These are phyloP conservation scores for Mycosphaerella sp. DNA, from an alignment of 2,329 filamentous ascomycete genomes.

Conservation along the genomic window DNA sequence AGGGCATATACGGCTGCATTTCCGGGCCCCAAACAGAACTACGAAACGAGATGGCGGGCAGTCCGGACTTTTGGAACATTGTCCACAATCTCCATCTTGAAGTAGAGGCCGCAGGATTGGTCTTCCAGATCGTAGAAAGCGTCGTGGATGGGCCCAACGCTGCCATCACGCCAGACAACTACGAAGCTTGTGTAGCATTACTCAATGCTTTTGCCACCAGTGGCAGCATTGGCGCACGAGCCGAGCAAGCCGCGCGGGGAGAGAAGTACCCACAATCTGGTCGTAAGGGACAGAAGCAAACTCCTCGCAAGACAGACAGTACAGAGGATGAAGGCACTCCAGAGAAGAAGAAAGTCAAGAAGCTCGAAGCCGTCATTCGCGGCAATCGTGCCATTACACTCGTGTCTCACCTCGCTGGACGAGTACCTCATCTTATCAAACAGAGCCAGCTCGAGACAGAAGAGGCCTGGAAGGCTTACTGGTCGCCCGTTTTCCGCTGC, in stretches of 20 bases:
- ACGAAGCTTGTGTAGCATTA: conserved; percentile 76
- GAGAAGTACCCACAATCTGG: conserved; percentile 47
- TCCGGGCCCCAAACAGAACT: conserved; percentile 64
- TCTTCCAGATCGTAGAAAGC: conserved; percentile 81
- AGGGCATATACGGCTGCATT: conserved; percentile 74
- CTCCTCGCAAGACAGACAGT: conserved; percentile 18
- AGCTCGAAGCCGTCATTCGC: conserved; percentile 66
- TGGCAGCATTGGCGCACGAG: conserved; percentile 63
- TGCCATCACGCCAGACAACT: conserved; percentile 90
- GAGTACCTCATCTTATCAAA: conserved; percentile 80
- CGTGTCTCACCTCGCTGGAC: conserved; percentile 72
- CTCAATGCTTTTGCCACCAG: conserved; percentile 86
- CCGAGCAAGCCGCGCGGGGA: conserved; percentile 52
- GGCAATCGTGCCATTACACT: conserved; percentile 75
- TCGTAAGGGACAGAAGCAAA: conserved; percentile 34
- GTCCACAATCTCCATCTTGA: conserved; percentile 61
- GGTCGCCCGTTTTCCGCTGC: conserved; percentile 88
- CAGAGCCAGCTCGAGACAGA: conserved; percentile 76
- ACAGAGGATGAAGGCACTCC: conserved; percentile 20
- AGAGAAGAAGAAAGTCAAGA: conserved; percentile 41
- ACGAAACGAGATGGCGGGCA: conserved; percentile 88
- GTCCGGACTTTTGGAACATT: conserved; percentile 94
- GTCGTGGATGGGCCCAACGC: conserved; percentile 67
- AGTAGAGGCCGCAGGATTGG: conserved; percentile 64
- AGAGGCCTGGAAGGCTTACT: conserved; percentile 91